These are phyloP conservation scores for Termitomyces sp. DNA, from an alignment of 768 basidiomycete species.

Conservation along the genomic window DNA sequence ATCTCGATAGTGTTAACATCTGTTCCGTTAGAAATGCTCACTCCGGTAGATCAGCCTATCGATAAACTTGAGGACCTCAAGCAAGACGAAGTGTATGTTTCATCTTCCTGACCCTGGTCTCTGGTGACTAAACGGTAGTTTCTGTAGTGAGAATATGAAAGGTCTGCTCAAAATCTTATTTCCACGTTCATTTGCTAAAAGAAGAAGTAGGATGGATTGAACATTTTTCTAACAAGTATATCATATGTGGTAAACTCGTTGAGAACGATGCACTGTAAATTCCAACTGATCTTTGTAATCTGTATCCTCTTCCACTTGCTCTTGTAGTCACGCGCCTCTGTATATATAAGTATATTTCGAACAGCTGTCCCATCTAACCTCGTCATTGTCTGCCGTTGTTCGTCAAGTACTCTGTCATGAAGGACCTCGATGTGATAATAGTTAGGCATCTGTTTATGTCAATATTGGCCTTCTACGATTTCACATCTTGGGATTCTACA, in stretches of 20 bases:
- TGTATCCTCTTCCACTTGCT: neutral
- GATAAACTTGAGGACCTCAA: slow-evolving; percentile 80
- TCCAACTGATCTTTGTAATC: neutral
- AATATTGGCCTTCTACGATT: neutral
- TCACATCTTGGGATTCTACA: neutral
- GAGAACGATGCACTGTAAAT: slow-evolving; percentile 60
- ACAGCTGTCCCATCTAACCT: no score
- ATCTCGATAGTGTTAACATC: neutral
- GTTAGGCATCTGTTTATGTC: neutral
- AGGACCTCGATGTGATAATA: neutral
- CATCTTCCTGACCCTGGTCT: neutral
- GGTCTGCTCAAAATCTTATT: slow-evolving; percentile 34
- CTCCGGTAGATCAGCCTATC: slow-evolving; percentile 78
- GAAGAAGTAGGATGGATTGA: slow-evolving; percentile 75
- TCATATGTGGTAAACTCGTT: slow-evolving; percentile 82
- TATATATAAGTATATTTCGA: no score
- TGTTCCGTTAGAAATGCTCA: slow-evolving; percentile 71
- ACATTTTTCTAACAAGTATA: slow-evolving; percentile 91
- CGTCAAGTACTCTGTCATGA: neutral
- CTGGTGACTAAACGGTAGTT: slow-evolving; percentile 3
- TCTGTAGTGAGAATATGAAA: slow-evolving; percentile 83
- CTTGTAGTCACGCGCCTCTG: neutral
- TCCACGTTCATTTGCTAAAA: neutral
- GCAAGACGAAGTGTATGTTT: slow-evolving; percentile 74
- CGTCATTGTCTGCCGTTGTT: no score